Conservation (phyloP, 306 rosid genomes). For the Quercus aquifolioides region DNA sequence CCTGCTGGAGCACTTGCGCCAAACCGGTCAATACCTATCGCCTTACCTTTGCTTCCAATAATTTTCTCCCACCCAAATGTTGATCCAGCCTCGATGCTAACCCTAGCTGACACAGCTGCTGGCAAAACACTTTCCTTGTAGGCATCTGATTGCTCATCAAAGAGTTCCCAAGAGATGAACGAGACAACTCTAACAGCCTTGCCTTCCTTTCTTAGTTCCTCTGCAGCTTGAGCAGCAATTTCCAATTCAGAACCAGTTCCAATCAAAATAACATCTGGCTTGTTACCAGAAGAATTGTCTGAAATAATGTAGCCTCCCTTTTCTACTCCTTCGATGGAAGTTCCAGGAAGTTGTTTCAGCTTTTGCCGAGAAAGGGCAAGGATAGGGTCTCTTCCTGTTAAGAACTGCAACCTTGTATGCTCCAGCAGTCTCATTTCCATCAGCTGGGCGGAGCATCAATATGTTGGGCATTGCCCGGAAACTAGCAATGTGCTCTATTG, state of each 20-base stretch:
- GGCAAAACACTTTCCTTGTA: conserved; percentile 98
- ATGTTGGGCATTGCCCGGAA: conserved; percentile 98
- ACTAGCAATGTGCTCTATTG: conserved; percentile 94
- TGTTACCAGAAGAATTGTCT: conserved; percentile 84
- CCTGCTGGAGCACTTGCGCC: conserved; percentile 99
- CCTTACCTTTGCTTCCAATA: conserved; percentile 80
- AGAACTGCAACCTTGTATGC: conserved; percentile 81
- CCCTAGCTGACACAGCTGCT: conserved; percentile 81
- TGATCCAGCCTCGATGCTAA: conserved; percentile 94
- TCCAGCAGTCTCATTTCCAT: conserved; percentile 98
- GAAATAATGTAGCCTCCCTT: conserved; percentile 92
- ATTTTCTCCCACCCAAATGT: conserved; percentile 96
- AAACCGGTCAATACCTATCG: conserved; percentile 84
- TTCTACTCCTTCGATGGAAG: conserved; percentile 83
- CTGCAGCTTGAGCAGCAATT: conserved; percentile 86
- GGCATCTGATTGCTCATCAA: conserved; percentile 73
- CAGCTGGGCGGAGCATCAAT: conserved; percentile 97
- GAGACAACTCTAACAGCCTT: conserved; percentile 92
- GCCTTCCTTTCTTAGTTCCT: conserved; percentile 87
- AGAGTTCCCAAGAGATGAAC: conserved; percentile 90
- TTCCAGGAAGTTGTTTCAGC: conserved; percentile 73
- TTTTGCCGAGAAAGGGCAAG: conserved; percentile 97
- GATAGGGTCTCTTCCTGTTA: conserved; percentile 88
- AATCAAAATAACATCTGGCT: conserved; percentile 89
- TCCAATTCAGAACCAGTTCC: conserved; percentile 98